Evolutionary conservation across 2,329 filamentous ascomycete genomes (phyloP).

Genomic region (Lasiodiplodia citricola): DNA sequence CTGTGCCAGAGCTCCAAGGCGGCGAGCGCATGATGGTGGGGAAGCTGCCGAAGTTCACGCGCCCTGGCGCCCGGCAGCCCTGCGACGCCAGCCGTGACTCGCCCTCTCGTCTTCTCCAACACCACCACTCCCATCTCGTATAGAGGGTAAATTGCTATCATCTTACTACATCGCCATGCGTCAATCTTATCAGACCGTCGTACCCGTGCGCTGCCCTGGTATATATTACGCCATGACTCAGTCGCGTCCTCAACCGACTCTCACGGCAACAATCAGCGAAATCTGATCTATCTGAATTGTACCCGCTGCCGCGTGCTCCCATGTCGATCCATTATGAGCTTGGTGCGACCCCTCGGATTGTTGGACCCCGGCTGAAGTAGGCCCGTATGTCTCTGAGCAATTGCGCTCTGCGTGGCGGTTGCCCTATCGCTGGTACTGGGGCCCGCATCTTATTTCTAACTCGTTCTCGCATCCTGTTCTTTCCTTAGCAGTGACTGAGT

Average conservation of each 20-base stretch:
- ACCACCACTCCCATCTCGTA: conserved; percentile 15
- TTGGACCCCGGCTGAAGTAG: neutral
- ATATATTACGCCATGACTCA: neutral
- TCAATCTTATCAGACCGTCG: neutral
- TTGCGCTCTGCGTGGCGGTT: neutral
- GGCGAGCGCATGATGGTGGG: conserved; percentile 12
- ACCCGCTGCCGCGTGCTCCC: neutral
- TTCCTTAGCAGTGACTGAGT: neutral
- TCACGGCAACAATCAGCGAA: conserved; percentile 13
- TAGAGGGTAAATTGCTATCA: conserved; percentile 19
- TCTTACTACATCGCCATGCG: conserved; percentile 1
- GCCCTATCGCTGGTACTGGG: neutral
- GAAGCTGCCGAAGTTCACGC: conserved; percentile 10
- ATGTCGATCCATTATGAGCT: neutral
- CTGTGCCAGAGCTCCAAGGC: conserved; percentile 16
- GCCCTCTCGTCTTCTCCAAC: conserved; percentile 16
- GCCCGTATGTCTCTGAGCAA: neutral
- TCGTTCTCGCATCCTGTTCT: neutral
- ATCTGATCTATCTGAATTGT: conserved; percentile 13
- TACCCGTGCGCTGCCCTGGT: conserved; percentile 8
- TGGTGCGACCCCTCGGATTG: neutral
- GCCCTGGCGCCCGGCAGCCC: neutral
- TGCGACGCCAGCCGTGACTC: neutral
- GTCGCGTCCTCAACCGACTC: neutral
- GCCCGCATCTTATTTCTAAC: neutral